Conservation (phyloP, 2,329 filamentous ascomycete genomes). For the Alternaria postmessia region DNA sequence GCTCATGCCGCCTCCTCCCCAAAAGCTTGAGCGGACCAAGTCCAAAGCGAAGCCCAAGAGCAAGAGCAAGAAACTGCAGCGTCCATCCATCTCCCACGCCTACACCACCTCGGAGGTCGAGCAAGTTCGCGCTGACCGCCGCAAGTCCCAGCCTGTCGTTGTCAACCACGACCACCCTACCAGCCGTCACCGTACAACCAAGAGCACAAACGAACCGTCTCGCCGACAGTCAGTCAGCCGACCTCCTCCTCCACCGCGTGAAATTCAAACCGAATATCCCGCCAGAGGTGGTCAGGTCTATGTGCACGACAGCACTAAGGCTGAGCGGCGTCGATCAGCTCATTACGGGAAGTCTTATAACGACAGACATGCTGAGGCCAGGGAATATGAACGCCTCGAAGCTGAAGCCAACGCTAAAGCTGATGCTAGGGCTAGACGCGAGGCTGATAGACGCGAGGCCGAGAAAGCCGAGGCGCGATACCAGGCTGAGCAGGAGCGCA, state of each 20-base stretch:
- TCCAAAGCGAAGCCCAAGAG: slow-evolving; percentile 14
- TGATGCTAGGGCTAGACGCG: slow-evolving; percentile 3
- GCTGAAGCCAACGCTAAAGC: slow-evolving; percentile 4
- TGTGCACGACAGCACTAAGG: slow-evolving; percentile 35
- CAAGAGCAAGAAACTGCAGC: slow-evolving; percentile 10
- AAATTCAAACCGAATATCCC: slow-evolving; percentile 42
- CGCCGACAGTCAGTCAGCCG: slow-evolving; percentile 38
- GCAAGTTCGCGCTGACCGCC: slow-evolving; percentile 18
- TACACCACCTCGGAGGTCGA: slow-evolving; percentile 34
- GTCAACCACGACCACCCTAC: slow-evolving; percentile 22
- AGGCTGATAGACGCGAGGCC: background rate
- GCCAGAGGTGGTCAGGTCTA: slow-evolving; percentile 34
- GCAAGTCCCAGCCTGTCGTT: slow-evolving; percentile 26
- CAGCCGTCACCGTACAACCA: slow-evolving; percentile 20
- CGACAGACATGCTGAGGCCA: slow-evolving; percentile 13
- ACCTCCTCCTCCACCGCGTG: slow-evolving; percentile 46
- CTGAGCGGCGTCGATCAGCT: slow-evolving; percentile 39
- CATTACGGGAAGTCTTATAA: slow-evolving; percentile 31
- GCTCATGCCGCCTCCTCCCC: slow-evolving; percentile 40
- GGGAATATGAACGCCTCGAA: background rate
- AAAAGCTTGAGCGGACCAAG: slow-evolving; percentile 22
- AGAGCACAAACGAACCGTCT: slow-evolving; percentile 28
- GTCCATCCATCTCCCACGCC: slow-evolving; percentile 38
- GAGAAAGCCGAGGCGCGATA: slow-evolving; percentile 7
- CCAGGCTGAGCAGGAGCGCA: slow-evolving; percentile 18